Evolutionary conservation across 257 asterid species (phyloP), one percentile per base, ranked within the genome.

Genomic region (Nicotiana tomentosiformis): DNA sequence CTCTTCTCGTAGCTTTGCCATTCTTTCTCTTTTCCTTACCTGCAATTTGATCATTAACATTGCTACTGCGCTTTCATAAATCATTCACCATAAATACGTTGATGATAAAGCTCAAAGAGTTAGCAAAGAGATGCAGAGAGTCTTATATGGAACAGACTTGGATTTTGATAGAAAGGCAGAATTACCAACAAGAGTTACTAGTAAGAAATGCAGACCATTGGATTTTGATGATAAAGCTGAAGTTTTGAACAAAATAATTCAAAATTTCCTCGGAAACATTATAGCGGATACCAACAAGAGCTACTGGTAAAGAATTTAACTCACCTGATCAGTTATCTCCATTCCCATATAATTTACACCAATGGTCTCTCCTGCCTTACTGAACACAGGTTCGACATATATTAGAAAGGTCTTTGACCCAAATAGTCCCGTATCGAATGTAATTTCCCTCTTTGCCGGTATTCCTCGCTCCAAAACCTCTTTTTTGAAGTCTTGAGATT

Each of bases 291-390:
- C 18, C 18, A 53, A 53, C 58, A 53, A 53, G 58, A 14, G 2
- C 7, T 53, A 53, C 58, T 53, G 58, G n/a, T 46, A 14, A 20
- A 67, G 70, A 77, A 85, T 43, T 53, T 56, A 67, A 65, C 20
- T 84, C 30, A 92, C 97, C 93, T 93, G 97, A 86, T 95, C 98
- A 39, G 98, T 95, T 53, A 95, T 91, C 82, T 95, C 98, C 97
- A 93, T 95, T 64, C 98, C 98, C 98, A 93, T 95, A 84, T 95
- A 95, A 85, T 93, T 95, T 11, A 95, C 96, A 62, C 97, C 97
- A 55, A 95, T 91, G 4, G 93, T 92, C 81, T 93, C 97, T 55
- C 97, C 97, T 3, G 94, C 85, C 87, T 93, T 95, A 89, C 94
- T 93, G 90, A 95, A 95, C 84, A 95, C 98, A 62, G 97, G 98